Base-by-base conservation (phyloP, 108 stramenopile species). In the Asterionellopsis glacialis region DNA sequence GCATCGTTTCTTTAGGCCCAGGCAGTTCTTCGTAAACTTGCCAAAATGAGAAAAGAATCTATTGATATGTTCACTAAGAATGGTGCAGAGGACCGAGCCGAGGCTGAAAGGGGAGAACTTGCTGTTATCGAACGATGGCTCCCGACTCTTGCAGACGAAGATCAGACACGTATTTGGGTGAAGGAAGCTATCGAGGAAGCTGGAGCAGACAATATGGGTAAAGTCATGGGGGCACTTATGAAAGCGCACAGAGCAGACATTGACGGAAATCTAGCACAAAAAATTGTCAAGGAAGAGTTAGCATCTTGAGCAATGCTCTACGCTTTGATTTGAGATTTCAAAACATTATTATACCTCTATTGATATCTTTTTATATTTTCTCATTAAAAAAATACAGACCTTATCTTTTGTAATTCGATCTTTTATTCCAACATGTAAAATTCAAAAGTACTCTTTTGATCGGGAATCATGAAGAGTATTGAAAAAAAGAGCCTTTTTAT, bases 201-300 rank as follows among this genome's bases (percentile, higher is more conserved):
- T 22, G 50, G 39, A 18, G 40, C 15, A 49, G 15, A 44, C 12
- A 57, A 65, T 27, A 56, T 65, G 28, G 64, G 64, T 1, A 65
- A 53, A 28, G 55, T 65, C n/a, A 65, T 65, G 64, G 55, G 55
- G 9, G 56, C 55, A 18, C 19, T 65, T 3, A 65, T 65, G 64
- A 57, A 45, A 26, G 16, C 12, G 13, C 64, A 65, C 64, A 65
- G 56, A 55, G 56, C 18, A 15, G 64, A 65, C 2, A 2, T 33
- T 7, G 33, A 33, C 33, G 33, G 33, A 33, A 33, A 33, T 33
- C 33, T 33, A 33, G 33, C 33, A 33, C 33, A 33, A 33, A 33
- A 33, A 7, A 33, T 33, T 33, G 33, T 33, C 33, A 33, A 33
- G 33, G 33, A 33, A 7, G 33, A 33, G 7, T 33, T 33, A 33